Percentiles rank a stretch among this genome's conserved stretches.
Conservation (phyloP, 352 stramenopile genomes). For the Peronosclerospora sorghi region DNA sequence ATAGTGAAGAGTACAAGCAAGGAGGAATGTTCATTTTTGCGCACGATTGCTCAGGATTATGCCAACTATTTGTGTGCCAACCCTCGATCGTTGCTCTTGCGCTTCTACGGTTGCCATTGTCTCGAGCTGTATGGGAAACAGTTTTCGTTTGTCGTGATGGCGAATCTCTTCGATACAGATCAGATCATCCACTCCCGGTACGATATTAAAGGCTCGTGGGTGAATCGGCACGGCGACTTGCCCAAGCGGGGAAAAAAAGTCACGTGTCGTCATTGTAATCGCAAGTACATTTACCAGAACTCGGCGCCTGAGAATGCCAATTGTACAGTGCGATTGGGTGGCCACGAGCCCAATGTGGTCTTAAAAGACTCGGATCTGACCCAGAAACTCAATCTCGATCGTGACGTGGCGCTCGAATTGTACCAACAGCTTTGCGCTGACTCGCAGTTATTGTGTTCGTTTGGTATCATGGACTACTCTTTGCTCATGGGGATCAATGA, state of each 20-base stretch:
- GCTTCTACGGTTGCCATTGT: conserved; percentile 87
- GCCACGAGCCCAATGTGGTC: conserved; percentile 83
- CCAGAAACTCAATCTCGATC: conserved; percentile 81
- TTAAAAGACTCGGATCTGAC: conserved; percentile 84
- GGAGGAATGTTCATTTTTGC: conserved; percentile 80
- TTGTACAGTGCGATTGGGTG: conserved; percentile 59
- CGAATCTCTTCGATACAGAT: conserved; percentile 85
- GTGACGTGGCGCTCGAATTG: conserved; percentile 49
- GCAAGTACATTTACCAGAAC: conserved; percentile 72
- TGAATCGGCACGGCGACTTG: conserved; percentile 73
- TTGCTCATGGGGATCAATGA: conserved; percentile 86
- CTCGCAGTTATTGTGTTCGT: conserved; percentile 69
- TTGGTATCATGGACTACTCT: conserved; percentile 90
- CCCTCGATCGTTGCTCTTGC: conserved; percentile 76
- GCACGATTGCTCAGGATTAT: conserved; percentile 81
- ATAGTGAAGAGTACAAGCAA: conserved; percentile 88
- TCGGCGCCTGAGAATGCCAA: conserved; percentile 53
- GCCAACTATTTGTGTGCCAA: conserved; percentile 78
- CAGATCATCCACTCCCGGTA: conserved; percentile 82
- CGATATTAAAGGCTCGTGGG: conserved; percentile 88
- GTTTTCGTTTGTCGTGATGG: conserved; percentile 89
- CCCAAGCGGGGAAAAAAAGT: conserved; percentile 82
- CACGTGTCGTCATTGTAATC: conserved; percentile 83
- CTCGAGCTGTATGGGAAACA: conserved; percentile 86
- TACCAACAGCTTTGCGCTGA: conserved; percentile 77